Conservation (phyloP, 768 basidiomycete genomes). For the Gloeostereum incarnatum region DNA sequence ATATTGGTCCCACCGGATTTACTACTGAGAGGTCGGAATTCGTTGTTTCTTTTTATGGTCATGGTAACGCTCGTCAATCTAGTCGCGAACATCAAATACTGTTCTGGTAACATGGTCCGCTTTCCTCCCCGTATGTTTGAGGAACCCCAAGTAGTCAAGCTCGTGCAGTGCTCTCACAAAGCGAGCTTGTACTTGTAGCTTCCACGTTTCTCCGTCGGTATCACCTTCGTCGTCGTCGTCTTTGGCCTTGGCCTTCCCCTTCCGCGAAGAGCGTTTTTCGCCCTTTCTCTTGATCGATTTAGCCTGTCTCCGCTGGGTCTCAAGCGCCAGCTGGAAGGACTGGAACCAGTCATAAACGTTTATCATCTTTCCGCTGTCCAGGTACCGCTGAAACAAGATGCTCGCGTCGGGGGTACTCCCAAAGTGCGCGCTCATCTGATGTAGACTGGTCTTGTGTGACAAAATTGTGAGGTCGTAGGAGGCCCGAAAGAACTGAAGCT, state of each 20-base stretch:
- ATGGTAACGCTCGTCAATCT: too few species aligned
- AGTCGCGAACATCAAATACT: constrained; percentile 40
- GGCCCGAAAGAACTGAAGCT: constrained; percentile 48
- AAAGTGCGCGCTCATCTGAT: constrained; percentile 24
- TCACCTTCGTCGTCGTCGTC: constrained; percentile 18
- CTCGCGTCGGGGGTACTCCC: constrained; percentile 64
- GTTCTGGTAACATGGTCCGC: constrained; percentile 67
- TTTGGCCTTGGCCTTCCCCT: constrained; percentile 18
- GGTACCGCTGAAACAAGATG: constrained; percentile 68
- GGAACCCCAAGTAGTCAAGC: constrained; percentile 70
- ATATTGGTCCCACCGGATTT: too few species aligned
- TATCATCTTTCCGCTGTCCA: constrained; percentile 73
- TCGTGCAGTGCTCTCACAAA: constrained; percentile 78
- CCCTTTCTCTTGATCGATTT: constrained; percentile 10
- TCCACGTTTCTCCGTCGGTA: constrained; percentile 42
- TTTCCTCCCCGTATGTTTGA: constrained; percentile 74
- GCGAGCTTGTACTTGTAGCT: constrained; percentile 60
- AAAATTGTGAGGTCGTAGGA: constrained; percentile 51
- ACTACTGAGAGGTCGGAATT: too few species aligned
- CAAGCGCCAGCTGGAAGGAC: constrained; percentile 60
- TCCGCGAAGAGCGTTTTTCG: constrained; percentile 3
- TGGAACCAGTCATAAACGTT: constrained; percentile 89
- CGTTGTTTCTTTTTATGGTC: too few species aligned
- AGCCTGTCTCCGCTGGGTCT: constrained; percentile 34
- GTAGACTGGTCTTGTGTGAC: constrained; percentile 7